Conservation (phyloP, 805 yeast species). For the Candida germanica region DNA sequence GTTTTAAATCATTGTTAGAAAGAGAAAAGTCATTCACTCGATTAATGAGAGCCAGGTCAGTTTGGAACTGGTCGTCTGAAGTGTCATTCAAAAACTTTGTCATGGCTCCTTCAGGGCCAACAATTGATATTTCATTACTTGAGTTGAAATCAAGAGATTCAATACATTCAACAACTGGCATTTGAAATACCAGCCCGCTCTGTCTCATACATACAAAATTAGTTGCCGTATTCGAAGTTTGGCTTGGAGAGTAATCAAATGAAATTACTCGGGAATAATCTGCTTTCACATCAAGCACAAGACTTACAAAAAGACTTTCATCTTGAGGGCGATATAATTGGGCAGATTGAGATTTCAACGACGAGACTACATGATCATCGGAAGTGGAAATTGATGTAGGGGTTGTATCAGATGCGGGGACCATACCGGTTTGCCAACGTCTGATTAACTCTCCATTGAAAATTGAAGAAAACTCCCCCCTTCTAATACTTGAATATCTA, state of each 20-base stretch:
- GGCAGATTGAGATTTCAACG: constrained; percentile 34
- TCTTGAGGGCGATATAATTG: constrained; percentile 38
- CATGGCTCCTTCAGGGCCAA: constrained; percentile 56
- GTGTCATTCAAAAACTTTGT: constrained; percentile 39
- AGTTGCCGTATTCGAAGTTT: constrained; percentile 47
- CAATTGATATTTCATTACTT: constrained; percentile 58
- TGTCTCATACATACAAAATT: constrained; percentile 85
- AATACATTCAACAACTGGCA: constrained; percentile 69
- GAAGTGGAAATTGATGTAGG: background rate
- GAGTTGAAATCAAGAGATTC: constrained; percentile 64
- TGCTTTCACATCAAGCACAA: constrained; percentile 71
- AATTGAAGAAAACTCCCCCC: constrained; percentile 74
- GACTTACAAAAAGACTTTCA: constrained; percentile 69
- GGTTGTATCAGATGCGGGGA: constrained; percentile 32
- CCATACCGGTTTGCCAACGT: constrained; percentile 73
- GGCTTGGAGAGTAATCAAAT: constrained; percentile 74
- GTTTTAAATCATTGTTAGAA: constrained; percentile 8
- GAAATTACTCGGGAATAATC: constrained; percentile 80
- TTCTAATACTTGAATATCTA: constrained; percentile 60
- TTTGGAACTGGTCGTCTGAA: constrained; percentile 8
- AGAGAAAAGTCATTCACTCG: constrained; percentile 11
- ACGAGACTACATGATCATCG: constrained; percentile 3
- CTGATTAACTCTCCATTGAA: constrained; percentile 76
- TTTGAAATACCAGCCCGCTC: constrained; percentile 80
- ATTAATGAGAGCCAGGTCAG: constrained; percentile 8